Base-by-base conservation (phyloP, 1,139 yeast species). In the Ashbya aceris region DNA sequence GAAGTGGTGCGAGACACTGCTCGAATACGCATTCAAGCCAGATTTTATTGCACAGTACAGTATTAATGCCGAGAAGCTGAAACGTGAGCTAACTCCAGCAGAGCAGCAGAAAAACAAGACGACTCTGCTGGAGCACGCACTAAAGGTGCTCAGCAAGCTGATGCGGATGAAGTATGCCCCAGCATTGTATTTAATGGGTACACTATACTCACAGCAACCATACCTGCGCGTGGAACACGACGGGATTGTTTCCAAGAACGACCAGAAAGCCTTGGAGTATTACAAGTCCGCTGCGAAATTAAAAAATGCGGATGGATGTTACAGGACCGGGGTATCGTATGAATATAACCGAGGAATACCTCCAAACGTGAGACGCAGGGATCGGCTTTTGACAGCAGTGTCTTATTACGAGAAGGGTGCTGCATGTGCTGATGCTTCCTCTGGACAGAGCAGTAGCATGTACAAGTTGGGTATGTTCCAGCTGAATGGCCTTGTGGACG, bases 401-500 rank as follows among this genome's bases (percentile, higher is more conserved):
- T 53, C 62, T 8, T 77, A 73, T 66, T 80, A 76, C 60, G 65
- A 68, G 36, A 65, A 66, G 36, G 83, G 85, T 0, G 83, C 86
- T 1, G n/a, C 14, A n/a, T 12, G 11, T 6, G n/a, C 29, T 10
- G 62, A 68, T 17, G 60, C 70, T 30, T 80, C 80, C 8, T 75
- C 74, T 49, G 69, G 69, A 23, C 70, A 76, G 4, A 74, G 80
- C 17, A 66, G 74, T 30, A 31, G 40, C 30, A 79, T 80, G 83
- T 81, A 79, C 62, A 79, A 79, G 56, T 61, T 81, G 20, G 89
- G 86, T 5, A 73, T 78, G 74, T 68, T 77, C 37, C 66, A 71
- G 47, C 65, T 79, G 30, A 69, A 74, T 23, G 85, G 85, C 1
- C 64, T 48, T 2, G n/a, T 34, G 14, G 42, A 45, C 5, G 67